phyloP scores from a whole-genome alignment of 805 yeast genomes.

The Ogataea siamensis region DNA sequence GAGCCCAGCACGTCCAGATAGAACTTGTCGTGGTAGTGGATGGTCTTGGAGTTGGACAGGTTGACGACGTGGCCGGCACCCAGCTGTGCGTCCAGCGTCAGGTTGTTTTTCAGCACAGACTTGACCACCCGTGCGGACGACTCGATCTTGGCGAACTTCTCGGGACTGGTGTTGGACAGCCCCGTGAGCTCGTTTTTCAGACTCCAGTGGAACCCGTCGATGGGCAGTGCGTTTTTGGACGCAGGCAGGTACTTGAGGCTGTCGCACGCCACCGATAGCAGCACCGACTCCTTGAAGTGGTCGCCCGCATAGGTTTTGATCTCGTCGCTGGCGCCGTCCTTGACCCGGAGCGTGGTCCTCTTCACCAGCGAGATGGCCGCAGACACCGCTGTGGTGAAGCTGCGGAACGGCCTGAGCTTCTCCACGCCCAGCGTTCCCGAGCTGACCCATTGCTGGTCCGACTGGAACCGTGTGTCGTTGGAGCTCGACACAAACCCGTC shows the following conservation, averaged over 20 bases:
- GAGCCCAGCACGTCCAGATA: conserved; percentile 48
- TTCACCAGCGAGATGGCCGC: conserved; percentile 60
- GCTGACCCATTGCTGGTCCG: conserved; percentile 50
- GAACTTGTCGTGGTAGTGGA: conserved; percentile 77
- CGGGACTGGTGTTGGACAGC: conserved; percentile 22
- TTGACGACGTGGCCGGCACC: conserved; percentile 57
- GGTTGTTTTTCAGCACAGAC: conserved; percentile 41
- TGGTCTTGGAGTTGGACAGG: conserved; percentile 29
- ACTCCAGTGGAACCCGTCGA: conserved; percentile 42
- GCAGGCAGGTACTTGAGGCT: conserved; percentile 38
- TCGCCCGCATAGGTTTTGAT: conserved; percentile 61
- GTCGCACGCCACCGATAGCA: conserved; percentile 43
- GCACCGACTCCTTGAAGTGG: conserved; percentile 54
- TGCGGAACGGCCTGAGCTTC: conserved; percentile 21
- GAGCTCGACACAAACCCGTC: conserved; percentile 50
- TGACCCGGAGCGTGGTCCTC: conserved; percentile 52
- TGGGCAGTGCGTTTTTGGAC: conserved; percentile 41
- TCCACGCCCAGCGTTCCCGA: conserved; percentile 53
- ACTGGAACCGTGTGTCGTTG: conserved; percentile 47
- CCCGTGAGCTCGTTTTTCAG: conserved; percentile 47
- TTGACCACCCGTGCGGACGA: conserved; percentile 33
- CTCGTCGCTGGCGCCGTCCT: conserved; percentile 52
- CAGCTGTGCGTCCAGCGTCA: conserved; percentile 50
- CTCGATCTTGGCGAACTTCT: conserved; percentile 39
- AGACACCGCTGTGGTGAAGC: conserved; percentile 21